These are phyloP conservation scores for Aspergillus oerlinghausenensis DNA, from an alignment of 2,329 filamentous ascomycete species.

Conservation along the genomic window DNA sequence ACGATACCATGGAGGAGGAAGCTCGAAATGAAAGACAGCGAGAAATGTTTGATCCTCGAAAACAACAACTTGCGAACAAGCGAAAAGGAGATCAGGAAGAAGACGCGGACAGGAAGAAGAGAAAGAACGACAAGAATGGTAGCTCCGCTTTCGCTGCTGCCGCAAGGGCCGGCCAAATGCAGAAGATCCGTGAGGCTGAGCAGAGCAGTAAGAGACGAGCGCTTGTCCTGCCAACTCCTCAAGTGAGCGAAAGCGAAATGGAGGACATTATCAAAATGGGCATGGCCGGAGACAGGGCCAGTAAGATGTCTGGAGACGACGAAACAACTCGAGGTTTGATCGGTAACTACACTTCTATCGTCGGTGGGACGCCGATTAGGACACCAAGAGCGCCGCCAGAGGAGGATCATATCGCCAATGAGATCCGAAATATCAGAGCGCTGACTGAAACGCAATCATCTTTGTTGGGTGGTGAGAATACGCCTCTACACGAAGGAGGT, in stretches of 20 bases:
- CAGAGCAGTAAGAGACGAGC: slow-evolving; percentile 88
- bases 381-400: slow-evolving; percentile 88
- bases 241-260: slow-evolving; percentile 86
- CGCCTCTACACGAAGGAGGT: slow-evolving; percentile 74
- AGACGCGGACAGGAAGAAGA: slow-evolving; percentile 71
- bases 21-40: slow-evolving; percentile 76
- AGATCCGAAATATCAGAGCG: slow-evolving; percentile 88
- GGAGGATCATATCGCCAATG: slow-evolving; percentile 93
- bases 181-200: slow-evolving; percentile 91
- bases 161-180: slow-evolving; percentile 87
- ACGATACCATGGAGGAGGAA: slow-evolving; percentile 83
- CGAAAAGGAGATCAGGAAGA: slow-evolving; percentile 89
- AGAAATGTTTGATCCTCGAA: slow-evolving; percentile 83
- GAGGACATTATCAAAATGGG: slow-evolving; percentile 99
- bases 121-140: slow-evolving; percentile 81
- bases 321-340: slow-evolving; percentile 85
- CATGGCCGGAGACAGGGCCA: slow-evolving; percentile 83
- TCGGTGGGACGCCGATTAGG: slow-evolving; percentile 79
- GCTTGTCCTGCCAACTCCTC: slow-evolving; percentile 79
- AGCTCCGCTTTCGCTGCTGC: slow-evolving; percentile 80
- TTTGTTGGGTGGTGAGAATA: slow-evolving; percentile 88
- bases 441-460: slow-evolving; percentile 92
- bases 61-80: slow-evolving; percentile 86
- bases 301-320: slow-evolving; percentile 65
- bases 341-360: slow-evolving; percentile 78